Evolutionary conservation across 2,329 filamentous ascomycete species (phyloP).

Genomic region (Hymenotorrendiella dingleyae): DNA sequence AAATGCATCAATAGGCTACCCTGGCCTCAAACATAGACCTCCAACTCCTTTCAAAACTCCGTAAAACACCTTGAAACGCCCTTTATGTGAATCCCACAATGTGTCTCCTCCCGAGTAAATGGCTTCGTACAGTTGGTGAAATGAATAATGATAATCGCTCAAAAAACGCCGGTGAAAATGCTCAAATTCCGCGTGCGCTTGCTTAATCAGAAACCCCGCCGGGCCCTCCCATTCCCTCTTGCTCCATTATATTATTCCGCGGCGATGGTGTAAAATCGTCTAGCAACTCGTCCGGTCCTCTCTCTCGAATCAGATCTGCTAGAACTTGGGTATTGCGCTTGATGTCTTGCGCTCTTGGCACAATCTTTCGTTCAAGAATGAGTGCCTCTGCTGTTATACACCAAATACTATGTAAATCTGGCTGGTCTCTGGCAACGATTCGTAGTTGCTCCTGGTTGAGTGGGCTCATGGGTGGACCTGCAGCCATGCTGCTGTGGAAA

Average conservation of each 20-base stretch:
- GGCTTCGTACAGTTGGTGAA: background rate
- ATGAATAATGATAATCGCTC: background rate
- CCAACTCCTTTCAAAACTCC: background rate
- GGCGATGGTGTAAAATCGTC: slow-evolving; percentile 46
- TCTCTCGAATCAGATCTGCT: slow-evolving; percentile 58
- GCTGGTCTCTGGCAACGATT: slow-evolving; percentile 48
- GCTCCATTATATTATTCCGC: slow-evolving; percentile 16
- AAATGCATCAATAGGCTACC: too few relatives aligned
- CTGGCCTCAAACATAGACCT: too few relatives aligned
- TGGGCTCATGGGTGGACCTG: slow-evolving; percentile 57
- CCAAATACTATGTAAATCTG: slow-evolving; percentile 55
- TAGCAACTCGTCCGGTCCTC: slow-evolving; percentile 50
- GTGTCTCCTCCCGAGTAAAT: background rate
- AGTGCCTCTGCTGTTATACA: slow-evolving; percentile 56
- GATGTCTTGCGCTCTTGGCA: slow-evolving; percentile 52
- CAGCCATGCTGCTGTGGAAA: slow-evolving; percentile 53
- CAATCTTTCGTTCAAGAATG: slow-evolving; percentile 53
- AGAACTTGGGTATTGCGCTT: slow-evolving; percentile 58
- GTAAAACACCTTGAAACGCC: background rate
- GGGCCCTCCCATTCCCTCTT: slow-evolving; percentile 16
- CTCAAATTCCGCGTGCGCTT: slow-evolving; percentile 5
- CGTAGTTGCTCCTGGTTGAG: slow-evolving; percentile 46
- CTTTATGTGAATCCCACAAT: slow-evolving; percentile 1
- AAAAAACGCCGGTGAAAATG: slow-evolving; percentile 20
- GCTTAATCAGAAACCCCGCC: slow-evolving; percentile 23